phyloP scores from a whole-genome alignment of 2,329 filamentous ascomycete species.

The Xylaria sp. region DNA sequence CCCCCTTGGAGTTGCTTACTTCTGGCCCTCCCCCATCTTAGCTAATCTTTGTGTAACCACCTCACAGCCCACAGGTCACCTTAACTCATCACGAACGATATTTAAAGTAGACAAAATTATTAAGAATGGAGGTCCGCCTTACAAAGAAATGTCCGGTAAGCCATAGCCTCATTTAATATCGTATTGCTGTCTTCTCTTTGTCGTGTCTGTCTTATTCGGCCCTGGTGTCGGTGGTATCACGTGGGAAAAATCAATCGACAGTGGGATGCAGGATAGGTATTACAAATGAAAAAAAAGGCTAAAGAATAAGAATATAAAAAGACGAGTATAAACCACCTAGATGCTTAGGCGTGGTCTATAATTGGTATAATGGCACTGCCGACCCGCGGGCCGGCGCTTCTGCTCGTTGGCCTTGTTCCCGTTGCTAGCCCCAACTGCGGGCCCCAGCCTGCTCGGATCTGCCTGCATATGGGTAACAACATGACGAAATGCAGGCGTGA shows the following conservation, averaged over 20 bases:
- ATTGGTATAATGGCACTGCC: not conserved
- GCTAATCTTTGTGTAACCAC: not conserved
- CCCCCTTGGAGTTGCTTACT: conserved; percentile 5
- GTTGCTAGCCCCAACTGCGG: conserved; percentile 8
- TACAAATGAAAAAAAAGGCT: not conserved
- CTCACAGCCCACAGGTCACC: not conserved
- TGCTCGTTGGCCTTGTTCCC: not conserved
- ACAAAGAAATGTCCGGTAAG: not conserved
- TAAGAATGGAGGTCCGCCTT: not conserved
- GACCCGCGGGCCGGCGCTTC: not conserved
- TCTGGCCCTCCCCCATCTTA: conserved; percentile 6
- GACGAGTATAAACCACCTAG: not conserved
- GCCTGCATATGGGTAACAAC: not conserved
- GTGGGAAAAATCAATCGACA: not conserved
- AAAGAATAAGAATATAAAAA: not conserved
- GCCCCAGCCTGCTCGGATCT: not conserved
- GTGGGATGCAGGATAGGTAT: not conserved
- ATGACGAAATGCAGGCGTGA: not conserved
- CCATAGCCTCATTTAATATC: not conserved
- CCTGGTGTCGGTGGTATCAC: not conserved
- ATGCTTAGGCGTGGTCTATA: not conserved
- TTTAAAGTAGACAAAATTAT: not conserved
- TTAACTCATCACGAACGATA: not conserved
- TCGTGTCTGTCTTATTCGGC: not conserved
- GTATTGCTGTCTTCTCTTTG: not conserved